These are phyloP conservation scores for Penicillium oxalicum DNA, from an alignment of 2,329 filamentous ascomycete species.

Conservation along the genomic window DNA sequence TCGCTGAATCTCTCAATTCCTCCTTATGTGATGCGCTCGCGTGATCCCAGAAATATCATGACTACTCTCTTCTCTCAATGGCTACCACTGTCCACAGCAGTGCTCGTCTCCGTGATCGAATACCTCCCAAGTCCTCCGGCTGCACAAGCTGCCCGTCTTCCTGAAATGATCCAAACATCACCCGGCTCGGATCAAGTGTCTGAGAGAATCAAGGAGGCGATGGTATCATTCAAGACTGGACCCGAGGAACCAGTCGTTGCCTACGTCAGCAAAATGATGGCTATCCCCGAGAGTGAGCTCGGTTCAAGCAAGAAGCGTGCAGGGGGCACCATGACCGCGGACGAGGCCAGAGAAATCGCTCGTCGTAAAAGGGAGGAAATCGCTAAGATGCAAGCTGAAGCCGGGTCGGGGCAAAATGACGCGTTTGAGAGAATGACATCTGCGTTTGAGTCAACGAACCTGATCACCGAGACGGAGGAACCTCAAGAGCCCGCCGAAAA, in stretches of 20 bases:
- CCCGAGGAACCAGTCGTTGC: constrained; percentile 74
- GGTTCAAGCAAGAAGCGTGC: constrained; percentile 72
- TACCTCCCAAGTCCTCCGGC: constrained; percentile 76
- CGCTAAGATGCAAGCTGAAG: constrained; percentile 65
- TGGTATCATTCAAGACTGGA: constrained; percentile 69
- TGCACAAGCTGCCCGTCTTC: constrained; percentile 75
- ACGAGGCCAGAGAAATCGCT: constrained; percentile 83
- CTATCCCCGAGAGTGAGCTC: constrained; percentile 85
- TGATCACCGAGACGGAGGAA: constrained; percentile 46
- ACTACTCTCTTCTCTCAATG: constrained; percentile 82
- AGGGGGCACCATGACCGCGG: constrained; percentile 67
- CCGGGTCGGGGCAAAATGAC: constrained; percentile 38
- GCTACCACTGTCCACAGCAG: constrained; percentile 85
- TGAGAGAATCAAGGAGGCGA: constrained; percentile 65
- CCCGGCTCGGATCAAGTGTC: constrained; percentile 71
- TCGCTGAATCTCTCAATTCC: constrained; percentile 78
- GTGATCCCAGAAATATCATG: constrained; percentile 76
- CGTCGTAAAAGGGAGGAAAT: constrained; percentile 86
- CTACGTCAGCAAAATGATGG: constrained; percentile 98
- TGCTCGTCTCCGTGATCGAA: constrained; percentile 90
- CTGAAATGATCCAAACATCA: constrained; percentile 69
- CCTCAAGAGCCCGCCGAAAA: constrained; percentile 51
- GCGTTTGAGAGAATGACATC: constrained; percentile 54
- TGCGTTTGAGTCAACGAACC: constrained; percentile 55
- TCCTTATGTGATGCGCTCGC: constrained; percentile 74